Evolutionary conservation across 2,329 filamentous ascomycete genomes (phyloP).

Genomic region (Penicillium janthinellum): DNA sequence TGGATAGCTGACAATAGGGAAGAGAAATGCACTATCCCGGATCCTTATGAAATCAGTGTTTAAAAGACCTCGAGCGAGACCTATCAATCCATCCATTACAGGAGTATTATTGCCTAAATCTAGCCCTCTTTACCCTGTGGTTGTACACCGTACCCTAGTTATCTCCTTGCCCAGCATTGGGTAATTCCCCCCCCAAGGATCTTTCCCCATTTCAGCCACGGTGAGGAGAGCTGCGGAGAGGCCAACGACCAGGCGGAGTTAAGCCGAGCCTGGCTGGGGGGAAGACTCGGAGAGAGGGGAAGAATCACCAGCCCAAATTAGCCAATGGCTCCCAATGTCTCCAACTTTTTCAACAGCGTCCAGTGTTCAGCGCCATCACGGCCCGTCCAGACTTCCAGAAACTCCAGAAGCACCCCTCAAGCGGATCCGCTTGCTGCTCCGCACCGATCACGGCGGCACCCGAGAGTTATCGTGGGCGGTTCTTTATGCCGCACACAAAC

Average conservation of each 20-base stretch:
- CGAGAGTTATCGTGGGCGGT: constrained; percentile 6
- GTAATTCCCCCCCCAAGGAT: not conserved
- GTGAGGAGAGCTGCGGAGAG: constrained; percentile 13
- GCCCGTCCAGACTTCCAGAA: not conserved
- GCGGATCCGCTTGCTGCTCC: constrained; percentile 17
- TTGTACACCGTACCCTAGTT: too few relatives aligned
- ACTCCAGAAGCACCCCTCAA: constrained; percentile 2
- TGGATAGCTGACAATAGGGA: too few relatives aligned
- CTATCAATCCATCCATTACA: not conserved
- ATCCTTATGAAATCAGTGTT: not conserved
- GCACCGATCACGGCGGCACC: constrained; percentile 23
- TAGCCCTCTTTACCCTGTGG: too few relatives aligned
- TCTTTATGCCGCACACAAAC: not conserved
- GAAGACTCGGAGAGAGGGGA: constrained; percentile 4
- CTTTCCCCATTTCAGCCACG: constrained; percentile 1
- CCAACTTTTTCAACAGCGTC: constrained; percentile 14
- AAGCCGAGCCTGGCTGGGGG: constrained; percentile 15
- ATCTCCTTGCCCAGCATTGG: not conserved
- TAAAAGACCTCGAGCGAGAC: not conserved
- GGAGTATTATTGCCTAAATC: not conserved
- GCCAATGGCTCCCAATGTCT: constrained; percentile 13
- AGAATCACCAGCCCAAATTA: too few relatives aligned
- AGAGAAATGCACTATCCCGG: too few relatives aligned
- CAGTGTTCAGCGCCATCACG: too few relatives aligned
- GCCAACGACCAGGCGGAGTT: constrained; percentile 18